A percentile compares a stretch with the other conserved stretches of the same genome.
These are phyloP conservation scores for Miamiensis avidus DNA, from an alignment of 169 alveolate genomes.

Conservation along the genomic window DNA sequence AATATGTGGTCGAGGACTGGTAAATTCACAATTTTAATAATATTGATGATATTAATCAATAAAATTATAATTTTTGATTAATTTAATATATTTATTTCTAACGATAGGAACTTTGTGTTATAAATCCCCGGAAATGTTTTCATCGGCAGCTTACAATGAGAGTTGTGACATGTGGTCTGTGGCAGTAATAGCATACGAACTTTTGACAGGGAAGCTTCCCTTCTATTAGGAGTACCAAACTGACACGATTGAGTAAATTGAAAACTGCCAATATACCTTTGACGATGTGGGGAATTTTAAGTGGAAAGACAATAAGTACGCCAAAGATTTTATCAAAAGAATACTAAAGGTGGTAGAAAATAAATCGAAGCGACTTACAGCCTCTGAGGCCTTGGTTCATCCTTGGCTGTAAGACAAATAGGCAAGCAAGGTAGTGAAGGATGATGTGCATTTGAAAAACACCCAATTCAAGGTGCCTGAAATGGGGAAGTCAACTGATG, in stretches of 20 bases:
- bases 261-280: not conserved
- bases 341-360: slow-evolving; percentile 1
- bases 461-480: not conserved
- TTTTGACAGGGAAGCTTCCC: slow-evolving; percentile 66
- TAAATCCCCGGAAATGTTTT: slow-evolving; percentile 70
- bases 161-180: slow-evolving; percentile 69
- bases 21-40: no score
- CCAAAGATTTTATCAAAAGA: slow-evolving; percentile 23
- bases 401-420: slow-evolving; percentile 19
- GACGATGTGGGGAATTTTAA: slow-evolving; percentile 6
- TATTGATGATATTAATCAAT: no score
- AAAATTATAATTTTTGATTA: no score
- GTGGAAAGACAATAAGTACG: not conserved
- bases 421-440: not conserved
- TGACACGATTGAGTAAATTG: slow-evolving; percentile 11
- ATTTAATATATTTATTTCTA: no score
- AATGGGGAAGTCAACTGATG: not conserved
- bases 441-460: not conserved
- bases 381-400: not conserved
- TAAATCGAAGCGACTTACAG: slow-evolving; percentile 18
- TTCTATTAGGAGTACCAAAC: slow-evolving; percentile 29
- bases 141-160: slow-evolving; percentile 56
- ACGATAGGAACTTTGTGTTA: slow-evolving; percentile 53
- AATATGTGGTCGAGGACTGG: slow-evolving; percentile 64
- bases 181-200: slow-evolving; percentile 61